Evolutionary conservation across 805 yeast genomes (phyloP), one percentile per base, ranked within the genome.

Genomic region (Kodamaea jinghongensis): DNA sequence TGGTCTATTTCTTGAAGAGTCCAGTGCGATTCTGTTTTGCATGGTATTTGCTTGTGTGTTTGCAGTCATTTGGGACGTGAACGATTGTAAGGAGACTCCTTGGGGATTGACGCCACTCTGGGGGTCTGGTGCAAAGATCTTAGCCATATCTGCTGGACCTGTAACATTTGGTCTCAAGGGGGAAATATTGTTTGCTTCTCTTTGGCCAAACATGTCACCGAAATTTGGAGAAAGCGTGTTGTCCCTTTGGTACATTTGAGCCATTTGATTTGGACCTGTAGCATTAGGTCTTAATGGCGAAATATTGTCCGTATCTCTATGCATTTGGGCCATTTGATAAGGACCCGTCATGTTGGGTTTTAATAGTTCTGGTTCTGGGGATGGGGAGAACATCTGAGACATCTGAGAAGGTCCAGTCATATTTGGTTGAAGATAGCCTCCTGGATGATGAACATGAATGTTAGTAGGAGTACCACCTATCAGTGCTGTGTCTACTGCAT

Each of bases 401-500:
- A 65, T 63, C 40, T 66, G 25, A 6, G 70, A 9, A 4, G 73
- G 73, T 1, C 71, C 71, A 2, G 71, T 66, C 68, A 63, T 58
- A 45, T 65, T 65, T 17, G 71, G 71, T 23, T 34, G 29, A 39
- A 49, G 45, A 39, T 41, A 4, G 47, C 47, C 45, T 45, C 52
- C 27, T 22, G 26, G 32, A 27, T 37, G 42, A 30, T 63, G 60
- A 25, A 69, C 55, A 47, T 71, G 80, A 31, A 76, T 65, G 42
- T 70, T 75, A 1, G 83, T 64, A 0, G 88, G 85, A 1, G 75
- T 74, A n/a, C 91, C 90, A 49, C 75, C 80, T 12, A 80, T 73
- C 32, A 85, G 76, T 3, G 83, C 89, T 39, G 86, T 79, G 55
- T 88, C 96, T 28, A 86, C 87, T 20, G 67, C 55, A 46, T 81